phyloP scores from a whole-genome alignment of 768 basidiomycete genomes.

The Phanerodontia chrysosporium region DNA sequence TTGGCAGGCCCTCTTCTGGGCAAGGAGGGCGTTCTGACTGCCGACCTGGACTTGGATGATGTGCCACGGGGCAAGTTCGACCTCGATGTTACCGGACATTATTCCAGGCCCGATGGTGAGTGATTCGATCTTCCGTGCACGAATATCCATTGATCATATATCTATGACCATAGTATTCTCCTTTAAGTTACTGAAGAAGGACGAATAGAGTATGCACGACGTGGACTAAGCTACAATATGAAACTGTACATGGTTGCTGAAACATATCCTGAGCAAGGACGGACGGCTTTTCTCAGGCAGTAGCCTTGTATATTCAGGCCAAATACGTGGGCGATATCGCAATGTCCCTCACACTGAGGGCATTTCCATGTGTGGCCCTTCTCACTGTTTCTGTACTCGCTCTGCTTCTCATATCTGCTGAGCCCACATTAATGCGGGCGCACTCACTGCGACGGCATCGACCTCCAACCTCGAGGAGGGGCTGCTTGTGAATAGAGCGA shows the following conservation, averaged over 20 bases:
- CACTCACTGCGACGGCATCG: too few relatives aligned
- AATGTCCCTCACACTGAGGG: too few relatives aligned
- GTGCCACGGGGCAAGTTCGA: constrained; percentile 56
- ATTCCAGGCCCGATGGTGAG: constrained; percentile 55
- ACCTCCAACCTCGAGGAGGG: too few relatives aligned
- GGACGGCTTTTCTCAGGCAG: neutral
- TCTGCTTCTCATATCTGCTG: too few relatives aligned
- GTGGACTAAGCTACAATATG: neutral
- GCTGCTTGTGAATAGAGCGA: too few relatives aligned
- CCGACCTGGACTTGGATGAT: constrained; percentile 57
- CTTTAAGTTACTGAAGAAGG: neutral
- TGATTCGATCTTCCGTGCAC: neutral
- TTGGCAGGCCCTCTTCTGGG: constrained; percentile 56
- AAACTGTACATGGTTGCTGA: neutral
- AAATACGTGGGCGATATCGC: too few relatives aligned
- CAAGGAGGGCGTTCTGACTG: constrained; percentile 50
- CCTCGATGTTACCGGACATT: constrained; percentile 59
- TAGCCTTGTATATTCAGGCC: neutral
- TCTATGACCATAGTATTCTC: constrained; percentile 5
- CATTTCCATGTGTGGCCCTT: too few relatives aligned
- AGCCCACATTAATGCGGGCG: too few relatives aligned
- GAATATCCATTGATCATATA: too few relatives aligned
- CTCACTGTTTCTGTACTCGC: too few relatives aligned
- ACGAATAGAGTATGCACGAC: neutral
- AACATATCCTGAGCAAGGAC: neutral